phyloP scores from a whole-genome alignment of 371 early-diverging fungal species.

The Vairimorpha necatrix region DNA sequence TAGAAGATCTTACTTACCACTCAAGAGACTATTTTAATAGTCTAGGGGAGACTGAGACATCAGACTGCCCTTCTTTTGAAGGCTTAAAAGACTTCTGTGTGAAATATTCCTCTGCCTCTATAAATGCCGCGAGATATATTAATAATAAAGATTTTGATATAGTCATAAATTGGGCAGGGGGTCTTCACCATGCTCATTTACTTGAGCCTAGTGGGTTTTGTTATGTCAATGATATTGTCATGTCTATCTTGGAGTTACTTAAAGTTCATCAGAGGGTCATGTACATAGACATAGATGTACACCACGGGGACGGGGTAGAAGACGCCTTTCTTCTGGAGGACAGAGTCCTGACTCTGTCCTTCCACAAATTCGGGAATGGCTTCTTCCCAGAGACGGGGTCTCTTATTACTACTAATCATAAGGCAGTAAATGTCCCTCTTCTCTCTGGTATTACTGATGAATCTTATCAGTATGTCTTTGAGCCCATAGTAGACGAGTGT shows the following conservation, averaged over 20 bases:
- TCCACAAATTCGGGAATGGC: slow-evolving; percentile 83
- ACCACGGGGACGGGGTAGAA: slow-evolving; percentile 89
- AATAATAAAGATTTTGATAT: slow-evolving; percentile 72
- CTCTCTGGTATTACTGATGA: slow-evolving; percentile 80
- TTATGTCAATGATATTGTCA: slow-evolving; percentile 85
- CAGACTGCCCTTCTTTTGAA: slow-evolving; percentile 92
- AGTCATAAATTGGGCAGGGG: slow-evolving; percentile 86
- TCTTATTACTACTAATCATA: slow-evolving; percentile 71
- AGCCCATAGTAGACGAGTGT: slow-evolving; percentile 71
- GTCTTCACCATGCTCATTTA: slow-evolving; percentile 86
- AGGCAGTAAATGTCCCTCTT: slow-evolving; percentile 79
- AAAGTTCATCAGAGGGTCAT: slow-evolving; percentile 71
- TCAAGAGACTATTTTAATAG: slow-evolving; percentile 41
- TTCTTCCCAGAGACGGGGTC: slow-evolving; percentile 87
- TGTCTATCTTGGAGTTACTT: slow-evolving; percentile 77
- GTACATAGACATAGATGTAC: slow-evolving; percentile 87
- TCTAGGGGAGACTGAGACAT: slow-evolving; percentile 61
- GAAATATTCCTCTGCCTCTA: slow-evolving; percentile 82
- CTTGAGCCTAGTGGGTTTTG: slow-evolving; percentile 85
- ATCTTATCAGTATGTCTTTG: slow-evolving; percentile 74
- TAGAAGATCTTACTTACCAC: slow-evolving; percentile 37
- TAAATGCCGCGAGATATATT: slow-evolving; percentile 75
- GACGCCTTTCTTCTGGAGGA: slow-evolving; percentile 81
- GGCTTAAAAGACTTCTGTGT: slow-evolving; percentile 89
- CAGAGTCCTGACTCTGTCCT: slow-evolving; percentile 80